Base-by-base conservation (phyloP, 768 basidiomycete species). In the Lactarius vividus region DNA sequence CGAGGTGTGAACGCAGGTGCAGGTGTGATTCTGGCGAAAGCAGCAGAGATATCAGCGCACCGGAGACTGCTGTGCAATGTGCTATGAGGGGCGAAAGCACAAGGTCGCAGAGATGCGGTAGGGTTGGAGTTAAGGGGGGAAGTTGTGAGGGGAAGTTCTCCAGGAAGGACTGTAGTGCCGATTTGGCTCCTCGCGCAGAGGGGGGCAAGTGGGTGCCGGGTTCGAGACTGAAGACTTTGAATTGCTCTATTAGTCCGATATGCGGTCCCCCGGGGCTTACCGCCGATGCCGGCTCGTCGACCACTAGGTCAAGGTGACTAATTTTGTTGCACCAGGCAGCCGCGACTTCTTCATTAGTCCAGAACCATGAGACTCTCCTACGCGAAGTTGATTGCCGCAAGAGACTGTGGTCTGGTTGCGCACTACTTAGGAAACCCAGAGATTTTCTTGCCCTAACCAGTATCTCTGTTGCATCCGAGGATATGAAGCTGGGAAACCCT, bases 391-490 rank as follows among this genome's bases (percentile, higher is more conserved):
- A 35, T 40, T 70, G 70, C 40, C 65, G 75, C n/a, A 91, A 75
- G 13, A 90, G 73, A 0, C 80, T 80, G 71, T 92, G 89, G 56
- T 85, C 82, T 0, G 89, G 86, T 64, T 84, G 78, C 3, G 91
- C 90, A 11, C 81, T 81, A 57, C 80, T 80, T 0, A 94, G 79
- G 4, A 94, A 75, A 33, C 82, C 79, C 11, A 94, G 75, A 0
- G 92, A 93, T 70, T 84, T 87, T 66, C 84, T 84, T 1, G 91
- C 91, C 4, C 84, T 83, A 15, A 85, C 82, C 4, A 94, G 75
- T 8, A 84, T 79, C 54, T 81, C 78, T 8, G 83, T 75, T 33
- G 88, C 74, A 15, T 78, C 78, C 6, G 70, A 68, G 4, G 84
- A 82, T 65, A 94, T 83, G 74, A 94, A 94, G 4, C 75, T 74